Conservation (phyloP, 768 basidiomycete species). For the Mycena venus region DNA sequence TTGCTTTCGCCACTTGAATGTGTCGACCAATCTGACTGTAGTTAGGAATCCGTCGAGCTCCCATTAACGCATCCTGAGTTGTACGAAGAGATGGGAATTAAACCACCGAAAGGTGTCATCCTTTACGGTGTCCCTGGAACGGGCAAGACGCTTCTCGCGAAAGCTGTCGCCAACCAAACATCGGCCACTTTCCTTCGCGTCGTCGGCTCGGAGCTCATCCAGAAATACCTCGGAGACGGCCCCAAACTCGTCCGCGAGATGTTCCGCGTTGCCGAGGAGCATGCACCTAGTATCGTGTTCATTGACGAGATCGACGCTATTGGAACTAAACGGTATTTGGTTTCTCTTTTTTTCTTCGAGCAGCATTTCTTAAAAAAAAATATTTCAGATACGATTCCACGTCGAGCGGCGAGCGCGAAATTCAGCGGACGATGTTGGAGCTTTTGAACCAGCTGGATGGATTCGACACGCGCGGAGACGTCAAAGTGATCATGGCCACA, state of each 20-base stretch:
- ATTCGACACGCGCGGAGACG: constrained; percentile 99
- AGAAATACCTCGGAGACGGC: constrained; percentile 99
- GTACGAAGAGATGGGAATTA: constrained; percentile 99
- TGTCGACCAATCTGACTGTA: neutral
- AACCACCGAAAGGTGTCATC: constrained; percentile 99
- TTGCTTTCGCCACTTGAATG: constrained; percentile 25
- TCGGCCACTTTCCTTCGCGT: constrained; percentile 98
- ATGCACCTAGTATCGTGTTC: constrained; percentile 98
- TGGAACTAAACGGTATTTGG: constrained; percentile 93
- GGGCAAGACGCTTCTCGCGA: constrained; percentile 97
- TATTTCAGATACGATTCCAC: constrained; percentile 91
- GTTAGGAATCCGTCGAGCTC: constrained; percentile 95
- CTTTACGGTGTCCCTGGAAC: constrained; percentile 99
- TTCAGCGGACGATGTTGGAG: constrained; percentile 99
- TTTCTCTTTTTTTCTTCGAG: neutral
- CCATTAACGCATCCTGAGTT: constrained; percentile 98
- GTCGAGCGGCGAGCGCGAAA: constrained; percentile 98
- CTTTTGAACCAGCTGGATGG: constrained; percentile 98
- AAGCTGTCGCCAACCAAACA: constrained; percentile 98
- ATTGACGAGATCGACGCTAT: constrained; percentile 99
- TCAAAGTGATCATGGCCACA: constrained; percentile 99
- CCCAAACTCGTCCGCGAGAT: constrained; percentile 98
- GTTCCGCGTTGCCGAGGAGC: constrained; percentile 97
- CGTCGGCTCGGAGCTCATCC: constrained; percentile 97
- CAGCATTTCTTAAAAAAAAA: constrained; percentile 11